Conservation (phyloP, 2,329 filamentous ascomycete genomes). For the Pseudocercospora pini-densiflorae region DNA sequence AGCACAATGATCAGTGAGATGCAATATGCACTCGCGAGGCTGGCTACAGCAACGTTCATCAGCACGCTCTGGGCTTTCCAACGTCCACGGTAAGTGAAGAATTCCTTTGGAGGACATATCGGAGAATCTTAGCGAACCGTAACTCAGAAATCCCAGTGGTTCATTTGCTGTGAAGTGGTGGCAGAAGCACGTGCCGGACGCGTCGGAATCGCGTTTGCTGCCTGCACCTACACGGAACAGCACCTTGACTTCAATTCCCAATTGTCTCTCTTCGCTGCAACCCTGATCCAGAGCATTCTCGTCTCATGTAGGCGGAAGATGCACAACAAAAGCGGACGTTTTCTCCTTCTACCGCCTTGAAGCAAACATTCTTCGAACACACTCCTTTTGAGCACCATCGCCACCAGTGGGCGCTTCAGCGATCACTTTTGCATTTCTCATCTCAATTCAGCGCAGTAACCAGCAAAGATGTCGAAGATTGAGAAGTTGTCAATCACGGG, state of each 20-base stretch:
- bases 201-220: conserved; percentile 11
- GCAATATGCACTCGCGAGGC: too few species aligned
- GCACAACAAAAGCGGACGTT: not conserved
- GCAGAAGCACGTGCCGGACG: not conserved
- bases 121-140: too few species aligned
- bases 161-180: not conserved
- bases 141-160: not conserved
- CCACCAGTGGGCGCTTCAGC: not conserved
- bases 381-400: conserved; percentile 2
- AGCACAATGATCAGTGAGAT: not conserved
- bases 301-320: not conserved
- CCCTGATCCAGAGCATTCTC: not conserved
- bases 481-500: conserved; percentile 88
- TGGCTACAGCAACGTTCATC: too few species aligned
- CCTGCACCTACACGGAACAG: not conserved
- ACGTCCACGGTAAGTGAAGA: too few species aligned
- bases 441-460: not conserved
- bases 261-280: not conserved
- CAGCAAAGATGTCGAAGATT: conserved; percentile 63
- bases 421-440: not conserved
- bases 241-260: not conserved
- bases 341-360: not conserved
- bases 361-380: not conserved
- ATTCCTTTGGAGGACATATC: too few species aligned
- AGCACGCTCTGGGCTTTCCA: too few species aligned